A percentile compares a stretch with the other conserved stretches of the same genome.
phyloP scores from a whole-genome alignment of 2,329 filamentous ascomycete genomes.

The Botrytis aclada region DNA sequence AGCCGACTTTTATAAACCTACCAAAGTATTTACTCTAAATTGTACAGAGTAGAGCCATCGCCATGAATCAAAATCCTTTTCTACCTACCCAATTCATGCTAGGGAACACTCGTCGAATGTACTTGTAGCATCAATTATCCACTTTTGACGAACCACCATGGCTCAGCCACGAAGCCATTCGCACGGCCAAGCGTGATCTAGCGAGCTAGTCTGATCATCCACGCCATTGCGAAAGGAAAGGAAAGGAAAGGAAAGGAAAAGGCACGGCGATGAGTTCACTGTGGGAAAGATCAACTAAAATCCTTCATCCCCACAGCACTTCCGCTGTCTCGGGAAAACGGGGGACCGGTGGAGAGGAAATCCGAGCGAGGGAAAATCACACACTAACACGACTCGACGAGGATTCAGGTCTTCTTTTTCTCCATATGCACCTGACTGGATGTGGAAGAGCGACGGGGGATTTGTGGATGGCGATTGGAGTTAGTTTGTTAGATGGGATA shows the following conservation, averaged over 20 bases:
- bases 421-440: neutral
- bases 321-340: constrained; percentile 5
- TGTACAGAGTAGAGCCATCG: neutral
- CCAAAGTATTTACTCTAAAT: neutral
- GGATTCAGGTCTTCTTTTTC: neutral
- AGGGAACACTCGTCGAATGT: neutral
- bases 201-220: neutral
- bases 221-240: neutral
- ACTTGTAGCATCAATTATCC: neutral
- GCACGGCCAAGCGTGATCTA: neutral
- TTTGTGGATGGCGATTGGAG: neutral
- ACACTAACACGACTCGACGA: neutral
- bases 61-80: neutral
- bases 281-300: neutral
- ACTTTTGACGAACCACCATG: neutral
- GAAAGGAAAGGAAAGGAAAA: neutral
- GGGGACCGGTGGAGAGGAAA: neutral
- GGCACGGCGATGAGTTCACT: neutral
- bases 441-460: neutral
- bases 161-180: constrained; percentile 4
- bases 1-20: neutral
- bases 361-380: neutral
- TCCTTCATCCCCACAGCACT: neutral
- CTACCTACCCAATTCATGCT: neutral
- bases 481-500: neutral